These are phyloP conservation scores for Elongisporangium prolatum DNA, from an alignment of 352 stramenopile genomes.

Conservation along the genomic window DNA sequence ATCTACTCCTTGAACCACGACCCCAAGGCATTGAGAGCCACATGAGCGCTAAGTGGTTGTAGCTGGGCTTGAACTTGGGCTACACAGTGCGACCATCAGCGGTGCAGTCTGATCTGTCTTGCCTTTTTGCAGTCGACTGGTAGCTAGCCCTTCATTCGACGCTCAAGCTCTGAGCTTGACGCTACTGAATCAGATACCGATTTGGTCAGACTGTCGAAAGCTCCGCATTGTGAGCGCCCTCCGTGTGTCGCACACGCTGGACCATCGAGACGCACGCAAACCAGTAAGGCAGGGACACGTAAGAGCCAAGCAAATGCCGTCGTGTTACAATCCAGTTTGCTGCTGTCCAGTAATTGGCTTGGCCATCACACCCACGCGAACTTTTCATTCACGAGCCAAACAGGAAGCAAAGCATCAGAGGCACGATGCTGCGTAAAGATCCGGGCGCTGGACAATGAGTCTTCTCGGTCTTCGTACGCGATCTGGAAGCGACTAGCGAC, in stretches of 20 bases:
- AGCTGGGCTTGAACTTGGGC: neutral
- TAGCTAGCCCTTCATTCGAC: neutral
- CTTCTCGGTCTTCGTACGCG: constrained; percentile 17
- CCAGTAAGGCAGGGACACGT: neutral
- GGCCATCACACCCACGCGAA: constrained; percentile 38
- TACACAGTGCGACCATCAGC: neutral
- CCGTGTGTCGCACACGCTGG: neutral
- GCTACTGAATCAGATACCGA: neutral
- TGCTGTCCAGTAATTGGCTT: neutral
- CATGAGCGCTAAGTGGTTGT: no score
- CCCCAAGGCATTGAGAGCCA: no score
- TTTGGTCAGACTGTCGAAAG: neutral
- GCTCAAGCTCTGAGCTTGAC: neutral
- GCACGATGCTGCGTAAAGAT: constrained; percentile 22
- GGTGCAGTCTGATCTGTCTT: neutral
- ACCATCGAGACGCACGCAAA: neutral
- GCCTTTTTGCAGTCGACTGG: neutral
- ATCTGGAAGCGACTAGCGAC: constrained; percentile 22
- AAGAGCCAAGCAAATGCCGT: neutral
- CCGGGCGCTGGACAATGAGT: constrained; percentile 45
- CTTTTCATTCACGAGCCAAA: constrained; percentile 52
- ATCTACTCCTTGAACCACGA: no score
- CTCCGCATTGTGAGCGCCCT: neutral
- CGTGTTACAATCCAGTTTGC: neutral
- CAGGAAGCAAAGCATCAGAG: constrained; percentile 6